Evolutionary conservation across 345 rosid genomes (phyloP), one percentile per base, ranked within the genome.

Genomic region (Boechera divaricarpa): DNA sequence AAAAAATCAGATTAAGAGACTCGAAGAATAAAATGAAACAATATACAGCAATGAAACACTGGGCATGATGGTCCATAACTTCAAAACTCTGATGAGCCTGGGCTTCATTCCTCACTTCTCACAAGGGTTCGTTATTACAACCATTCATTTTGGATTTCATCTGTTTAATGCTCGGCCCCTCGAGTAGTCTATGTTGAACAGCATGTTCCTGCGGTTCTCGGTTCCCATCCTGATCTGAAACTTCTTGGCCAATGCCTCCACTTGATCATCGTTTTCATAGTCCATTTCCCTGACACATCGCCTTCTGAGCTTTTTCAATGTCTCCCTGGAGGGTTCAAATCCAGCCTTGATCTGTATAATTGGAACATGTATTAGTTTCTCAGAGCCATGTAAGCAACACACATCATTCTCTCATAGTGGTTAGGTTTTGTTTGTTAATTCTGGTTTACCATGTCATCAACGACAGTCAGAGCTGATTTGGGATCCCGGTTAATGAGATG

Each of bases 401-500:
- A 48, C 2, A 31, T 13, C 65, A 41, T 60, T 61, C 39, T 53
- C 29, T 66, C 55, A 38, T 48, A 58, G 3, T 7, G 47, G 49
- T 57, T 64, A 7, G n/a, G 47, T 70, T 45, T 45, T 45, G 49
- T 44, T 65, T 0, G 31, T 66, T 75, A 52, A 8, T 6, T 64
- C 28, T 18, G 63, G 57, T 13, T 82, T 85, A 95, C 99, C 99
- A 95, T 95, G 55, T 86, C 78, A 35, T 89, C 88, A 69, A 88
- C 81, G 24, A 75, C 85, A 44, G 87, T 58, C 64, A 92, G 85
- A 71, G 99, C 97, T 77, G 96, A 80, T 67, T 87, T 92, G 73
- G 82, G 89, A 81, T 95, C 98, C 75, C 92, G 83, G 77, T 88
- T 92, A 77, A 86, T 85, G 78, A 92, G 90, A 86, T 92, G 98